Evolutionary conservation across 2,329 filamentous ascomycete species (phyloP), one percentile per base, ranked within the genome.

Genomic region (Fusarium haematococcum): DNA sequence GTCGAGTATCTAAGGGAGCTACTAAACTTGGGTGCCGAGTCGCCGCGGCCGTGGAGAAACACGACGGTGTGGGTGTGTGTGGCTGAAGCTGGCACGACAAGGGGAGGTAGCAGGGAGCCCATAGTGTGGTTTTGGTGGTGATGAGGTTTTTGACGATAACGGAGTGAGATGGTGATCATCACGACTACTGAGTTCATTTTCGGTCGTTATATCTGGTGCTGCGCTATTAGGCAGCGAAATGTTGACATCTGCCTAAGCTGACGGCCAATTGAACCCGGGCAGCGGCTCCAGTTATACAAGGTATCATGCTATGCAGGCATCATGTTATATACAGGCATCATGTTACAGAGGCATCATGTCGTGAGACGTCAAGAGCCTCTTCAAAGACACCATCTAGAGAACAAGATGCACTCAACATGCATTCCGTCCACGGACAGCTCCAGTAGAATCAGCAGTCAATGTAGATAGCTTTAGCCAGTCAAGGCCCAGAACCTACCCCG

Each of bases 11-110:
- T 54, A 3, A 86, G 76, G 1, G 80, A 79, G 16, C 69, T 69
- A 25, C 71, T 69, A 68, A 86, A 83, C 63, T 78, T 78, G n/a
- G 65, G 35, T 16, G 81, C 81, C 8, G 73, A 83, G 77, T 85
- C 84, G 57, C 85, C 85, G 20, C 85, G 85, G 30, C 84, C 84
- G 76, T 87, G 85, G 6, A 87, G 80, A 78, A 87, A 86, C 68
- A 86, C 76, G 54, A 85, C 78, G 1, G 85, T 87, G 75, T 86
- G 84, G 3, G 82, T 82, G 77, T 85, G 84, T 13, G 41, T 20
- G 20, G 54, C 37, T 37, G 35, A 59, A n/a, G 56, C 35, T 27
- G 56, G 56, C 25, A 59, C 56, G 18, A 59, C 35, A 23, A 41
- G 23, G 25, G 56, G 35, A n/a, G 56, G 35, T n/a, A 37, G 16